Percentiles rank a stretch among this genome's conserved stretches.
These are phyloP conservation scores for Chaetoscypha palmicola DNA, from an alignment of 2,329 filamentous ascomycete genomes.

Conservation along the genomic window DNA sequence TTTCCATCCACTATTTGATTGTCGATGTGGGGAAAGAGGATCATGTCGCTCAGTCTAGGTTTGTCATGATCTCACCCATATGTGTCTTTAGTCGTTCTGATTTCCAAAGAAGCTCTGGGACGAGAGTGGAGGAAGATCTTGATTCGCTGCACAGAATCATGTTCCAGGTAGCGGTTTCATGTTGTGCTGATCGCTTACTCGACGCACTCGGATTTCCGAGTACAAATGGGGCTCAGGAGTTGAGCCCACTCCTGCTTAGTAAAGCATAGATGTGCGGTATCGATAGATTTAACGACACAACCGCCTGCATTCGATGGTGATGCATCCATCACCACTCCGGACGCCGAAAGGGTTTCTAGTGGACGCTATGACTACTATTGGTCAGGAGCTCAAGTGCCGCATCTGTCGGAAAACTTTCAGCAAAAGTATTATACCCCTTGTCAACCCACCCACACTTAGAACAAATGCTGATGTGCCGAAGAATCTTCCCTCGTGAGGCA, in stretches of 20 bases:
- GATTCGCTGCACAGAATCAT: too few species aligned
- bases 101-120: too few species aligned
- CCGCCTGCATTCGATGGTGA: background rate
- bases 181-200: too few species aligned
- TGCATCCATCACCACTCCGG: background rate
- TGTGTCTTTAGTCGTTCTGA: too few species aligned
- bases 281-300: background rate
- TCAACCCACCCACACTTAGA: background rate
- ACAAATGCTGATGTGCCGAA: background rate
- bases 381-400: conserved; percentile 4
- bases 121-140: too few species aligned
- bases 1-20: too few species aligned
- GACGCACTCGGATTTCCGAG: conserved; percentile 10
- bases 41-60: too few species aligned
- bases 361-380: background rate
- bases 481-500: conserved; percentile 14
- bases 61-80: too few species aligned
- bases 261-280: too few species aligned
- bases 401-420: conserved; percentile 11
- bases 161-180: too few species aligned
- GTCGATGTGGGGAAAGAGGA: too few species aligned
- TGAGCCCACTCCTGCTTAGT: background rate
- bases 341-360: background rate
- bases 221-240: background rate
- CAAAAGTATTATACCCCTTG: conserved; percentile 6